These are phyloP conservation scores for Saposhnikovia divaricata DNA, from an alignment of 129 eudicot species.

Conservation along the genomic window DNA sequence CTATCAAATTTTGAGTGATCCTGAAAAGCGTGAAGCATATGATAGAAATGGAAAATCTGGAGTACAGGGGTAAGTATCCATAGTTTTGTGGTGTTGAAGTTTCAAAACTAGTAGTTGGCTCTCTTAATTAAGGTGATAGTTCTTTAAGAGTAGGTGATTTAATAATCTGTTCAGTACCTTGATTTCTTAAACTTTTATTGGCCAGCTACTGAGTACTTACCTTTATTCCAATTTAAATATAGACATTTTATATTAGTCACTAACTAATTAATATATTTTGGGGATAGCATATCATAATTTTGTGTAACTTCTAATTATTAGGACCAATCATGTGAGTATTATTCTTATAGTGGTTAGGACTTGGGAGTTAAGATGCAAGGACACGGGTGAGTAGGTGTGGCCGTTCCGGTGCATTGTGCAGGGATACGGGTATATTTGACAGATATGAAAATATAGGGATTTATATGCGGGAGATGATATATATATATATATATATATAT, in stretches of 20 bases:
- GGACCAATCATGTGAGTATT: background rate
- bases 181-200: background rate
- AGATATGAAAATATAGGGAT: no score
- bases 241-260: background rate
- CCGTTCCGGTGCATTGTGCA: background rate
- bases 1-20: conserved; percentile 90
- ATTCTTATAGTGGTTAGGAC: no score
- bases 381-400: background rate
- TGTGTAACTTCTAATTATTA: no score
- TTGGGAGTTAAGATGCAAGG: background rate
- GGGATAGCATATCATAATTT: no score
- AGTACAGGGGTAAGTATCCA: conserved; percentile 43
- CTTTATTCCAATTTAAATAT: background rate
- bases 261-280: background rate
- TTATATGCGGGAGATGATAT: no score
- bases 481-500: no score
- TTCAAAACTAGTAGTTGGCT: background rate
- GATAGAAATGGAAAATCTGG: conserved; percentile 74
- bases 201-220: background rate
- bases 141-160: background rate
- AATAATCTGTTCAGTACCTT: background rate
- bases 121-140: background rate
- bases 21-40: conserved; percentile 87
- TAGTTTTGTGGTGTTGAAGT: background rate
- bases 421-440: no score